phyloP scores from a whole-genome alignment of 2,329 filamentous ascomycete species.

The Laburnicola sp. region DNA sequence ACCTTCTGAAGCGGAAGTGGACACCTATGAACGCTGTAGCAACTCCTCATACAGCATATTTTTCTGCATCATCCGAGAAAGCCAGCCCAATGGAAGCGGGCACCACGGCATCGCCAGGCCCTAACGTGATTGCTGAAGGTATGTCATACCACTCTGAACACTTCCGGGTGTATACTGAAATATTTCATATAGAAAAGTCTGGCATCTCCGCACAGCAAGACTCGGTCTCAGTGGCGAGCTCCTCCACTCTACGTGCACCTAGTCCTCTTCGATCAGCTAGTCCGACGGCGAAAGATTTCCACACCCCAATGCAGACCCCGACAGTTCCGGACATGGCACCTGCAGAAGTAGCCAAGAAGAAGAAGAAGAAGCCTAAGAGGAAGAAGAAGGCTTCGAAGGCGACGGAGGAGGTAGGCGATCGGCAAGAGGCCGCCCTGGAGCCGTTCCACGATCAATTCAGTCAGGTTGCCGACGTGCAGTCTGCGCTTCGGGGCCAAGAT shows the following conservation, averaged over 20 bases:
- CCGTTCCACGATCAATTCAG: slow-evolving; percentile 11
- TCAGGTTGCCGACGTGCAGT: slow-evolving; percentile 6
- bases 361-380: slow-evolving; percentile 36
- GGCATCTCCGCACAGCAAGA: neutral
- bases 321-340: neutral
- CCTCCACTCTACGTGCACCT: slow-evolving; percentile 7
- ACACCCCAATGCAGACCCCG: slow-evolving; percentile 18
- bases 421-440: neutral
- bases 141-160: neutral
- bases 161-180: neutral
- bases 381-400: slow-evolving; percentile 45
- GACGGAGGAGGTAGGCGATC: too few relatives aligned
- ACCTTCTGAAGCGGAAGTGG: slow-evolving; percentile 7
- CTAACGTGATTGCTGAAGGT: neutral
- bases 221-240: slow-evolving; percentile 10
- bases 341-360: slow-evolving; percentile 20
- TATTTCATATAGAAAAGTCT: neutral
- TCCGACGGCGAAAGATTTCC: slow-evolving; percentile 14
- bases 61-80: neutral
- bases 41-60: neutral
- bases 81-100: neutral
- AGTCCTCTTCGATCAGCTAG: slow-evolving; percentile 12
- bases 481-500: neutral
- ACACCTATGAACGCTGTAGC: slow-evolving; percentile 1
- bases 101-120: neutral